Evolutionary conservation across 495 filamentous ascomycete species (phyloP).

Genomic region (Parachaetomium inaequale): DNA sequence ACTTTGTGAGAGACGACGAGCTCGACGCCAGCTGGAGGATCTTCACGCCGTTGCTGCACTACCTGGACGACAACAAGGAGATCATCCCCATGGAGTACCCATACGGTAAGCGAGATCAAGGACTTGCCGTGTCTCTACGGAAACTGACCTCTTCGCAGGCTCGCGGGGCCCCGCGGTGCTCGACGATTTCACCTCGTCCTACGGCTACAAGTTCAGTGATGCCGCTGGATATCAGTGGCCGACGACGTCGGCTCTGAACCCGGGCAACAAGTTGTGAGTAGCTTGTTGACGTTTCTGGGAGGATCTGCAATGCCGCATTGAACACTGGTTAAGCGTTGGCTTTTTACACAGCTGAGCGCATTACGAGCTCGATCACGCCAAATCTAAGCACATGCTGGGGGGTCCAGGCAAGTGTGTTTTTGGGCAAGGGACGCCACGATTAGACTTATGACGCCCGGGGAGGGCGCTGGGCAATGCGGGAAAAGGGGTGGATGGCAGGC

Average conservation of each 20-base stretch:
- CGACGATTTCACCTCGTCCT: constrained; percentile 96
- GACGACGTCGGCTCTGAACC: constrained; percentile 56
- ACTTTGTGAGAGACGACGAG: constrained; percentile 99
- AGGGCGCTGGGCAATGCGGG: constrained; percentile 1
- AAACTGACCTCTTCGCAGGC: constrained; percentile 50
- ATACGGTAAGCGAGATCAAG: constrained; percentile 70
- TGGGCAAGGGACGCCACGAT: constrained; percentile 8
- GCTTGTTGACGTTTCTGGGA: constrained; percentile 12
- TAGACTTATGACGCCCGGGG: constrained; percentile 8
- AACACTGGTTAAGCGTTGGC: constrained; percentile 23
- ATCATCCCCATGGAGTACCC: constrained; percentile 99
- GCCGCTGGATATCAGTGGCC: constrained; percentile 96
- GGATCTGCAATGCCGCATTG: constrained; percentile 6
- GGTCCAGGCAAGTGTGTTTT: constrained; percentile 9
- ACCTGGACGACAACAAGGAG: constrained; percentile 97
- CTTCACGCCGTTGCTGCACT: constrained; percentile 95
- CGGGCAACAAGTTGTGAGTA: constrained; percentile 65
- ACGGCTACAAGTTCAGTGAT: constrained; percentile 98
- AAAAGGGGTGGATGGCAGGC: neutral
- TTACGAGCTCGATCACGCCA: constrained; percentile 8
- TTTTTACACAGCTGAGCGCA: constrained; percentile 24
- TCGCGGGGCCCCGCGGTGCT: constrained; percentile 94
- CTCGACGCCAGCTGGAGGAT: constrained; percentile 98
- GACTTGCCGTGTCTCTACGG: neutral
- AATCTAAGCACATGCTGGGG: constrained; percentile 1